phyloP scores from a whole-genome alignment of 805 yeast genomes.

The Lipomyces starkeyi region DNA sequence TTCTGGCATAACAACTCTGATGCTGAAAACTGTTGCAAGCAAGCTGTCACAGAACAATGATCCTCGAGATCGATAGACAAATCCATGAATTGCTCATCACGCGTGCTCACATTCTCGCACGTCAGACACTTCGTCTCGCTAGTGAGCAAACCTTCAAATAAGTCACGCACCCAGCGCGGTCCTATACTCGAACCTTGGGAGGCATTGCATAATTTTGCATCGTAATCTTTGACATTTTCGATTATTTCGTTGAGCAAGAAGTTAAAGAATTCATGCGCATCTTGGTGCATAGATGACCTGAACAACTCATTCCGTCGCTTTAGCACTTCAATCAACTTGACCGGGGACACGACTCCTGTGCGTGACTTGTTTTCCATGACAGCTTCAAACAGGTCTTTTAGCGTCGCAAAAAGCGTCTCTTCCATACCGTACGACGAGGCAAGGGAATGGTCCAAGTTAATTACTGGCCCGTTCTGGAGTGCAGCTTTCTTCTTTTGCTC shows the following conservation, averaged over 20 bases:
- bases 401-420: constrained; percentile 62
- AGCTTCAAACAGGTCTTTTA: constrained; percentile 85
- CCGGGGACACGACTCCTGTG: constrained; percentile 86
- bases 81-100: constrained; percentile 87
- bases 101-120: constrained; percentile 80
- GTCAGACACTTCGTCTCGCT: constrained; percentile 88
- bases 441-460: constrained; percentile 76
- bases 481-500: constrained; percentile 34
- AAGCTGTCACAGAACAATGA: constrained; percentile 74
- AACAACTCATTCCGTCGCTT: constrained; percentile 85
- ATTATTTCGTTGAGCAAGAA: constrained; percentile 80
- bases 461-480: constrained; percentile 47
- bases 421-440: constrained; percentile 57
- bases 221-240: constrained; percentile 49
- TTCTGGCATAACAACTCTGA: constrained; percentile 84
- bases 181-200: constrained; percentile 8
- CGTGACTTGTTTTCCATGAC: constrained; percentile 72
- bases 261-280: constrained; percentile 95
- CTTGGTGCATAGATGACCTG: constrained; percentile 94
- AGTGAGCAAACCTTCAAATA: constrained; percentile 84
- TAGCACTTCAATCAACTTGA: constrained; percentile 70
- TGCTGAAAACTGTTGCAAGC: constrained; percentile 80
- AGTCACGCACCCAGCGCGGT: constrained; percentile 59
- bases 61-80: constrained; percentile 82
- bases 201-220: constrained; percentile 22